Evolutionary conservation across 768 basidiomycete genomes (phyloP), one percentile per base, ranked within the genome.

Genomic region (Lactifluus echinatus): DNA sequence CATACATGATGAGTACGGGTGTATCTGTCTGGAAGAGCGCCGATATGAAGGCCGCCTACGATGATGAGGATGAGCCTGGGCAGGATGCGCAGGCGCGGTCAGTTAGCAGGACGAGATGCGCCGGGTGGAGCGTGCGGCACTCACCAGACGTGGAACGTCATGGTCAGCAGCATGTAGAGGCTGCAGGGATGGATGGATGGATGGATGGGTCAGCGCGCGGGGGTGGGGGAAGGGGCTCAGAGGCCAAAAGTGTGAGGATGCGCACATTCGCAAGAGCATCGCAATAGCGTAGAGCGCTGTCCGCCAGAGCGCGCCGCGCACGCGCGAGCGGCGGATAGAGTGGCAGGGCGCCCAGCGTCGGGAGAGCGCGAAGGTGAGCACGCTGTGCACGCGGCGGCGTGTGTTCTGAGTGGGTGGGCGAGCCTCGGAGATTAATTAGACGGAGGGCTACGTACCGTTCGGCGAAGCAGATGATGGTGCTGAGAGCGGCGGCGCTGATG

Each of bases 81-180:
- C 50, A 24, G 40, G 40, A 10, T 1, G 39, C 39, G 39, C 36
- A 37, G 5, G n/a, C n/a, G n/a, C n/a, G n/a, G n/a, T n/a, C n/a
- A n/a, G n/a, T n/a, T n/a, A n/a, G n/a, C n/a, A n/a, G n/a, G n/a
- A n/a, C n/a, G n/a, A n/a, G n/a, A 31, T 10, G 31, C 31, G 31
- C 31, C n/a, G n/a, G n/a, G 23, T 8, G 14, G 17, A 2, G 33
- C 1, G 23, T 10, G 12, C 34, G 11, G 21, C 2, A 75, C 84
- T 68, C 65, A 87, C 86, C 83, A 78, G n/a, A 80, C 55, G 53
- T 86, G 79, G 60, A 84, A 80, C 21, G 85, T 80, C 84, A 87
- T 87, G 24, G 82, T 77, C 50, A 84, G 72, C 15, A 89, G 75
- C 85, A 89, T 87, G 65, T 87, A 88, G 58, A 79, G 69, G 54